Evolutionary conservation across 1,284 basidiomycete genomes (phyloP).

Genomic region (Chondrostereum purpureum): DNA sequence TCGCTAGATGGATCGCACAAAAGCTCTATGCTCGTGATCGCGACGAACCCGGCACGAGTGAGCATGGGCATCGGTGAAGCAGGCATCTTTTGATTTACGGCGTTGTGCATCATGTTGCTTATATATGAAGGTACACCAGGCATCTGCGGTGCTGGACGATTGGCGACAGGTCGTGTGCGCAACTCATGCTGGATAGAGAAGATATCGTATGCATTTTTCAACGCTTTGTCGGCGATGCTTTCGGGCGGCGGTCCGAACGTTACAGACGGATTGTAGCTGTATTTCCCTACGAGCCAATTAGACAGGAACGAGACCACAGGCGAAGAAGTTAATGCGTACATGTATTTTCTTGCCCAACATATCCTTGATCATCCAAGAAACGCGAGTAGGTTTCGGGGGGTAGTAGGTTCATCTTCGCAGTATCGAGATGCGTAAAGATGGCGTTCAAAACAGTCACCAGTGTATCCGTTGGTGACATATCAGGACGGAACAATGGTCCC

Average conservation of each 20-base stretch:
- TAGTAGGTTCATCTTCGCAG: slow-evolving; percentile 4
- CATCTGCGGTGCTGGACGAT: not conserved
- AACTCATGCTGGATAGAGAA: slow-evolving; percentile 5
- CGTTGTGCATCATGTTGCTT: not conserved
- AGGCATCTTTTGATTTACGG: not conserved
- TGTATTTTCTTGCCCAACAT: slow-evolving; percentile 9
- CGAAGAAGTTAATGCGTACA: slow-evolving; percentile 5
- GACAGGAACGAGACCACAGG: not conserved
- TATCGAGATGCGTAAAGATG: slow-evolving; percentile 11
- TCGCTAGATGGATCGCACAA: slow-evolving; percentile 1
- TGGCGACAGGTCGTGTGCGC: not conserved
- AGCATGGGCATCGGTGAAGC: slow-evolving; percentile 5
- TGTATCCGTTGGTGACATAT: slow-evolving; percentile 8
- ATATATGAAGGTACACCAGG: not conserved
- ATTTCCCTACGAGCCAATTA: not conserved
- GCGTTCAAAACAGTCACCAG: slow-evolving; percentile 5
- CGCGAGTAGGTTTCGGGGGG: slow-evolving; percentile 11
- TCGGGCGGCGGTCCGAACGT: slow-evolving; percentile 3
- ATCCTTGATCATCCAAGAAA: slow-evolving; percentile 13
- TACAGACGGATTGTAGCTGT: not conserved
- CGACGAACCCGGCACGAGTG: slow-evolving; percentile 4
- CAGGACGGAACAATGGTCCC: slow-evolving; percentile 10
- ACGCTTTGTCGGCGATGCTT: not conserved
- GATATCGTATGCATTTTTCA: slow-evolving; percentile 2
- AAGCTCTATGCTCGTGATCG: slow-evolving; percentile 5